Base-by-base conservation (phyloP, 805 yeast genomes). In the Saccharomycopsis microspora region DNA sequence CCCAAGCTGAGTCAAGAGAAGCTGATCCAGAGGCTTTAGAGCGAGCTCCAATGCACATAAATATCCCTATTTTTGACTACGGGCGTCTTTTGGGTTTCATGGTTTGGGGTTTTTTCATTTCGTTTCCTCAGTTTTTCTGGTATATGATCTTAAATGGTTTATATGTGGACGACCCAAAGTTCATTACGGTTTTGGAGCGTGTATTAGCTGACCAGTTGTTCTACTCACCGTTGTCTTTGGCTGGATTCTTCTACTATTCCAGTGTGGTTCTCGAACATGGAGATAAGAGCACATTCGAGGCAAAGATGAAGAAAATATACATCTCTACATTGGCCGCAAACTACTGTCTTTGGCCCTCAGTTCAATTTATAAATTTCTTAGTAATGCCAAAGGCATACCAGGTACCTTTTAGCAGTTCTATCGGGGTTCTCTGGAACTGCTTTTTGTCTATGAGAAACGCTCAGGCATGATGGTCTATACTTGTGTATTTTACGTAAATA, bases 341-440 rank as follows among this genome's bases (percentile, higher is more conserved):
- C 57, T 81, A 76, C 60, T 66, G 81, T 50, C 75, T 85, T n/a
- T 85, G 94, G 94, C 85, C 86, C 46, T 76, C 85, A 6, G 88
- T 83, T 27, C 94, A 85, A 57, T 79, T 85, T 53, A 67, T 84
- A 54, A 85, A 85, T 57, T 85, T 85, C 56, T 67, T 81, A 47
- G 58, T 82, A 2, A 74, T 85, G 63, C 90, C 90, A 1, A 70
- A 77, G 50, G 71, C 71, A 51, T 75, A 79, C 55, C 97, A 90
- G 63, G 95, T 90, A 4, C 96, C 97, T 0, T 90, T 93, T 61
- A 81, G 94, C 47, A 82, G 93, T 5, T 69, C 85, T 65, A 69
- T 93, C 4, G 90, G 95, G 32, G 94, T 90, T 19, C 66, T 90
- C 36, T 90, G 98, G 97, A 90, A 93, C 60, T 88, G 96, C 46